A percentile compares a stretch with the other conserved stretches of the same genome.
These are phyloP conservation scores for Rubus parviflorus DNA, from an alignment of 306 rosid genomes.

Conservation along the genomic window DNA sequence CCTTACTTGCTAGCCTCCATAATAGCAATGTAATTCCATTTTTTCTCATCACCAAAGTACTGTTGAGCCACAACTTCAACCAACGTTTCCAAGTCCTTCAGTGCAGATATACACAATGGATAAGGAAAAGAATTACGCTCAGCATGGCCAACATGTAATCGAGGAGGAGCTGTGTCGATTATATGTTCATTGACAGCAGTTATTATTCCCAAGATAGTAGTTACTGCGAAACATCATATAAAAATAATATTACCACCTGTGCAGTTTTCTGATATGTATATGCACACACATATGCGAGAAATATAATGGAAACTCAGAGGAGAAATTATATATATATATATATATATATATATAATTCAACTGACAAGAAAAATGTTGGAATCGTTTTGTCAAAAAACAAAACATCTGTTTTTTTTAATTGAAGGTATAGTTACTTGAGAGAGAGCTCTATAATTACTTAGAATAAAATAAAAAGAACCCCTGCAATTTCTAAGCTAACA, in stretches of 20 bases:
- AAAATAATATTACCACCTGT: constrained; percentile 13
- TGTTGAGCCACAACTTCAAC: constrained; percentile 90
- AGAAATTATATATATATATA: background rate
- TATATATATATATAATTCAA: background rate
- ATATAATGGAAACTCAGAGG: background rate
- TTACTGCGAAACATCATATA: constrained; percentile 57
- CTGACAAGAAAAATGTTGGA: background rate
- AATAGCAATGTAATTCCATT: constrained; percentile 90
- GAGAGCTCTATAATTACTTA: background rate
- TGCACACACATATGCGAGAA: background rate
- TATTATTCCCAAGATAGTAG: constrained; percentile 74
- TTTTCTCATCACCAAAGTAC: constrained; percentile 79
- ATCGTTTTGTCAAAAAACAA: background rate
- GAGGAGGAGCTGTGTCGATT: constrained; percentile 60
- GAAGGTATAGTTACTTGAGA: background rate
- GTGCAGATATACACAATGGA: constrained; percentile 78
- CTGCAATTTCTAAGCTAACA: constrained; percentile 33
- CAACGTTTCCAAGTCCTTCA: constrained; percentile 87
- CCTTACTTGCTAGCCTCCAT: constrained; percentile 89
- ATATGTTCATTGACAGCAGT: constrained; percentile 90
- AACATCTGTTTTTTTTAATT: background rate
- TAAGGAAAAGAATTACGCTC: constrained; percentile 66
- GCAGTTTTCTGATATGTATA: background rate
- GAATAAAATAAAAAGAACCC: constrained; percentile 11
- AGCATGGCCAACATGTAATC: constrained; percentile 37